phyloP scores from a whole-genome alignment of 1,284 basidiomycete genomes.

The Ustilago nuda region DNA sequence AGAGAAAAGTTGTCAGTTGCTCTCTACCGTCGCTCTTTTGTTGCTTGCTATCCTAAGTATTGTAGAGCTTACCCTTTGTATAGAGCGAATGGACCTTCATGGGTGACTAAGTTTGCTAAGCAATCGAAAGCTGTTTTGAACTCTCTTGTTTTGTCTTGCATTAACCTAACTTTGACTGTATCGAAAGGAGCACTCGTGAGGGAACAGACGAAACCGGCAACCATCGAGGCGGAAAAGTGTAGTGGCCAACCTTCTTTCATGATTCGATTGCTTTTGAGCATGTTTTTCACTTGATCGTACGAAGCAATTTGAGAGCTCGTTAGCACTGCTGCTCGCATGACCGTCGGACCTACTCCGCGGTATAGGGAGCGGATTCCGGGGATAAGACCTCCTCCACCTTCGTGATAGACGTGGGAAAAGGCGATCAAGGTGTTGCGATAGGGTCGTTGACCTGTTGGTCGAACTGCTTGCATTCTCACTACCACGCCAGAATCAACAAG shows the following conservation, averaged over 20 bases:
- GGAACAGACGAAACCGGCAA: constrained; percentile 56
- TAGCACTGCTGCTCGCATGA: constrained; percentile 53
- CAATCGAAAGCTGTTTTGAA: constrained; percentile 50
- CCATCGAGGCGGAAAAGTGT: constrained; percentile 54
- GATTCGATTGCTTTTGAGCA: constrained; percentile 33
- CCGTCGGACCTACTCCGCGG: constrained; percentile 55
- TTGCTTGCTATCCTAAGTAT: neutral
- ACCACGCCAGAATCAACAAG: neutral
- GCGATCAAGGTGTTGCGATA: constrained; percentile 56
- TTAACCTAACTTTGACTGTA: constrained; percentile 56
- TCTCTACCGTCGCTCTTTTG: neutral
- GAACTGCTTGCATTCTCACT: constrained; percentile 56
- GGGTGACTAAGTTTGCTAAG: constrained; percentile 42
- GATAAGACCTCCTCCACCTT: constrained; percentile 34
- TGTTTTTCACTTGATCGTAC: constrained; percentile 56
- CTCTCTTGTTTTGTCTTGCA: constrained; percentile 50
- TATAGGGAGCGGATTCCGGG: constrained; percentile 50
- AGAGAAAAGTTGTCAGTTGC: no score
- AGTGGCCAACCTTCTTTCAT: constrained; percentile 49
- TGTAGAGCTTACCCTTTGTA: constrained; percentile 51
- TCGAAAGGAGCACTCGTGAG: constrained; percentile 55
- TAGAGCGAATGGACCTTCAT: constrained; percentile 57
- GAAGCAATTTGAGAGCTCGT: constrained; percentile 56
- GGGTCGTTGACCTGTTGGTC: constrained; percentile 45
- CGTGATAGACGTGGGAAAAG: constrained; percentile 46